Evolutionary conservation across 495 filamentous ascomycete species (phyloP).

Genomic region (Neurospora intermedia): DNA sequence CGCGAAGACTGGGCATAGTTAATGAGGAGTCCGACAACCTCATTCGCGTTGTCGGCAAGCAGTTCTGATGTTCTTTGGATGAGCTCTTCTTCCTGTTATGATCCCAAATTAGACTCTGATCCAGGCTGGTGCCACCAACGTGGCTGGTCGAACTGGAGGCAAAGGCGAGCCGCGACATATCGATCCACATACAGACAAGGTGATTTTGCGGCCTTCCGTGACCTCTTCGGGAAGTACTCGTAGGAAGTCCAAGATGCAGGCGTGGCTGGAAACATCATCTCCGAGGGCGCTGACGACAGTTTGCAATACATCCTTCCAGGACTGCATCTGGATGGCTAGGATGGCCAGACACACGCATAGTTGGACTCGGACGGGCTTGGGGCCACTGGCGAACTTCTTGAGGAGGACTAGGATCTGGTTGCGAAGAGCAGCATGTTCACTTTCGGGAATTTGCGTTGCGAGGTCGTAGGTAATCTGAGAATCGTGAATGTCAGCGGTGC

Average conservation of each 20-base stretch:
- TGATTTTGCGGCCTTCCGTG: conserved; percentile 97
- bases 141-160: conserved; percentile 24
- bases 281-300: conserved; percentile 71
- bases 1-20: conserved; percentile 86
- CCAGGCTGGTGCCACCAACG: conserved; percentile 32
- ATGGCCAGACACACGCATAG: conserved; percentile 90
- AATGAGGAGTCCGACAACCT: conserved; percentile 74
- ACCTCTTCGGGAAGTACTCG: conserved; percentile 97
- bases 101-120: conserved; percentile 41
- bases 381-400: conserved; percentile 65
- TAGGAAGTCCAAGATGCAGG: conserved; percentile 88
- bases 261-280: conserved; percentile 59
- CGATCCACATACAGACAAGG: conserved; percentile 84
- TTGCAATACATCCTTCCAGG: conserved; percentile 88
- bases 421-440: conserved; percentile 63
- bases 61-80: conserved; percentile 69
- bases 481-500: background rate
- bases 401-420: conserved; percentile 73
- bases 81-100: conserved; percentile 85
- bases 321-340: conserved; percentile 87
- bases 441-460: conserved; percentile 59
- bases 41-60: conserved; percentile 75
- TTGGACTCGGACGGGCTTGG: conserved; percentile 85
- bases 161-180: conserved; percentile 38
- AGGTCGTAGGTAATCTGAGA: conserved; percentile 41